These are phyloP conservation scores for Spizellomyces sp. DNA, from an alignment of 192 early-diverging fungal species.

Conservation along the genomic window DNA sequence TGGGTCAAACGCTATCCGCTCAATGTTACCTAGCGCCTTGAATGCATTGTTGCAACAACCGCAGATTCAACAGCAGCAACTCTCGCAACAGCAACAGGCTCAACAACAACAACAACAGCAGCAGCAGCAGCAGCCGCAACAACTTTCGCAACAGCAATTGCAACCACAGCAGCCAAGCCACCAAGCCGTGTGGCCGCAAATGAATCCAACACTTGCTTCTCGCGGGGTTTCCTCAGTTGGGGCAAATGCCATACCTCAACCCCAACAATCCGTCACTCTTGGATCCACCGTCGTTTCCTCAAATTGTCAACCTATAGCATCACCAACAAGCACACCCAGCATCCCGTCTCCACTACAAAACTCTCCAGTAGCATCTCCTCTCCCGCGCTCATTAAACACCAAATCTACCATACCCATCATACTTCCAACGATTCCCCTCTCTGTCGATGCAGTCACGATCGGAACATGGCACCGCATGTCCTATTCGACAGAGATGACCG, in stretches of 20 bases:
- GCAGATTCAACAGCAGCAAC: neutral
- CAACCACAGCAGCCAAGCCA: neutral
- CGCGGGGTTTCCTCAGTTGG: neutral
- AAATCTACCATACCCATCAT: neutral
- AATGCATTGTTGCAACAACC: neutral
- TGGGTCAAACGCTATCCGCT: neutral
- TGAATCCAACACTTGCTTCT: neutral
- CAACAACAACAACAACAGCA: neutral
- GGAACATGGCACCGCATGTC: conserved; percentile 3
- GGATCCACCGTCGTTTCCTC: neutral
- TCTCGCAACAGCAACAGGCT: neutral
- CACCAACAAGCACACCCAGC: neutral
- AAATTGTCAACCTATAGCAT: too few species aligned
- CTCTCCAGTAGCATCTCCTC: neutral
- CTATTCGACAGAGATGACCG: neutral
- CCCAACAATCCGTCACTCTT: neutral
- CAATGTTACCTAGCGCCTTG: neutral
- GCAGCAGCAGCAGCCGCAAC: neutral
- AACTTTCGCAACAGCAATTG: too few species aligned
- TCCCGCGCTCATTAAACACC: neutral
- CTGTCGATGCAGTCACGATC: neutral
- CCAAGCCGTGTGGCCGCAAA: neutral
- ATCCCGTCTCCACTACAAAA: neutral
- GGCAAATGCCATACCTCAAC: neutral
- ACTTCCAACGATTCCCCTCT: neutral